Evolutionary conservation across 345 rosid genomes (phyloP).

Genomic region (Noccaea caerulescens): DNA sequence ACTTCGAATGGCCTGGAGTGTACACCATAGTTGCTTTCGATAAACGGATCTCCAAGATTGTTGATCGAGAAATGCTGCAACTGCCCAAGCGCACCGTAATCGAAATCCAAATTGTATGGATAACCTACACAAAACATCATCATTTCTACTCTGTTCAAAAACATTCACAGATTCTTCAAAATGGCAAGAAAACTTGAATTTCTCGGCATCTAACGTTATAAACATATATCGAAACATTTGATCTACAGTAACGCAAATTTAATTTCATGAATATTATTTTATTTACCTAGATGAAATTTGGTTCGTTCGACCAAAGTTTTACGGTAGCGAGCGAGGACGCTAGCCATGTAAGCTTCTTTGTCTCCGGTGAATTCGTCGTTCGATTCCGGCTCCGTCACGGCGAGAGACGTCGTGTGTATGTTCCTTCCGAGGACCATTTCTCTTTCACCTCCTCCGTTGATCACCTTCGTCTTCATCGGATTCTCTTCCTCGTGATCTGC

Average conservation of each 20-base stretch:
- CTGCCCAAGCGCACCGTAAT: slow-evolving; percentile 91
- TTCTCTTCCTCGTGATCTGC: slow-evolving; percentile 18
- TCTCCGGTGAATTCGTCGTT: slow-evolving; percentile 91
- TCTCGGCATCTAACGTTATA: too few relatives aligned
- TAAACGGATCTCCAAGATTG: slow-evolving; percentile 97
- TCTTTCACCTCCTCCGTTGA: slow-evolving; percentile 34
- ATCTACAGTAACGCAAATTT: background rate
- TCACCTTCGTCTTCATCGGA: slow-evolving; percentile 11
- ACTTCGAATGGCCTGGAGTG: slow-evolving; percentile 98
- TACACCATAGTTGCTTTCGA: slow-evolving; percentile 96
- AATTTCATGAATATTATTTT: background rate
- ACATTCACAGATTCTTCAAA: too few relatives aligned
- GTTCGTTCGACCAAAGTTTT: slow-evolving; percentile 80
- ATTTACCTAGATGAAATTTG: slow-evolving; percentile 74
- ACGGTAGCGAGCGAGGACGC: slow-evolving; percentile 84
- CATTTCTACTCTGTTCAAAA: background rate
- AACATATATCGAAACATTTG: background rate
- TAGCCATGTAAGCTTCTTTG: slow-evolving; percentile 92
- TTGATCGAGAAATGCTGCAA: slow-evolving; percentile 96
- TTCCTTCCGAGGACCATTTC: slow-evolving; percentile 87
- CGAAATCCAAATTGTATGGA: slow-evolving; percentile 95
- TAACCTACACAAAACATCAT: slow-evolving; percentile 61
- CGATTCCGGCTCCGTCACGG: slow-evolving; percentile 87
- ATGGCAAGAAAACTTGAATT: too few relatives aligned
- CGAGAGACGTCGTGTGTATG: slow-evolving; percentile 77